These are phyloP conservation scores for Populus alba DNA, from an alignment of 345 rosid genomes.

Conservation along the genomic window DNA sequence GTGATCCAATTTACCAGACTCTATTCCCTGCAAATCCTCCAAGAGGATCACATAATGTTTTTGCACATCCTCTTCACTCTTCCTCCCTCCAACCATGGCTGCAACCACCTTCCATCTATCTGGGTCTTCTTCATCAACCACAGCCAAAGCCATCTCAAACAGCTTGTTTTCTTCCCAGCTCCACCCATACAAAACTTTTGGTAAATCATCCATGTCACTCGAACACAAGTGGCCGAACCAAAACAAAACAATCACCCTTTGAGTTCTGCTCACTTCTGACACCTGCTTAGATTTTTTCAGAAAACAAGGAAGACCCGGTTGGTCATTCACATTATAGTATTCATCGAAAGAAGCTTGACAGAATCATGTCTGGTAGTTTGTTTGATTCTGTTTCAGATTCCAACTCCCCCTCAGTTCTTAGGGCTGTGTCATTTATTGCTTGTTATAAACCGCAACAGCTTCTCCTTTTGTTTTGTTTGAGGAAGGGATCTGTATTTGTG, in stretches of 20 bases:
- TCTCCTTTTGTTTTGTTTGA: conserved; percentile 20
- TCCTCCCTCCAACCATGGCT: conserved; percentile 58
- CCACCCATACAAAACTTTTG: conserved; percentile 45
- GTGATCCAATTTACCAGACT: conserved; percentile 57
- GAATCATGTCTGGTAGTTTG: conserved; percentile 23
- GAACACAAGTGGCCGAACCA: background rate
- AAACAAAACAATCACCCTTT: background rate
- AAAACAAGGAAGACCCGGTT: conserved; percentile 13
- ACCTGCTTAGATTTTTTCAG: background rate
- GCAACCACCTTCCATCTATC: conserved; percentile 64
- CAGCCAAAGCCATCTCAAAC: conserved; percentile 66
- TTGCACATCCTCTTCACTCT: conserved; percentile 56
- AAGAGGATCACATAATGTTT: conserved; percentile 57
- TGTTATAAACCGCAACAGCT: conserved; percentile 15
- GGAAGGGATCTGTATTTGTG: conserved; percentile 2
- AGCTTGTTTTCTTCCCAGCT: conserved; percentile 79
- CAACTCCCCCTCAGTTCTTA: conserved; percentile 14
- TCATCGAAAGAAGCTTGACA: conserved; percentile 17
- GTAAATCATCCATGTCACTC: conserved; percentile 34
- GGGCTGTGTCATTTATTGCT: conserved; percentile 27
- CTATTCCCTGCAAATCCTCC: conserved; percentile 62
- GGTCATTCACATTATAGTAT: conserved; percentile 23
- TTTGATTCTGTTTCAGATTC: conserved; percentile 34
- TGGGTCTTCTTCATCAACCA: conserved; percentile 59
- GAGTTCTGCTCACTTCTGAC: background rate